These are phyloP conservation scores for Pythium guiyangense DNA, from an alignment of 352 stramenopile species.

Conservation along the genomic window DNA sequence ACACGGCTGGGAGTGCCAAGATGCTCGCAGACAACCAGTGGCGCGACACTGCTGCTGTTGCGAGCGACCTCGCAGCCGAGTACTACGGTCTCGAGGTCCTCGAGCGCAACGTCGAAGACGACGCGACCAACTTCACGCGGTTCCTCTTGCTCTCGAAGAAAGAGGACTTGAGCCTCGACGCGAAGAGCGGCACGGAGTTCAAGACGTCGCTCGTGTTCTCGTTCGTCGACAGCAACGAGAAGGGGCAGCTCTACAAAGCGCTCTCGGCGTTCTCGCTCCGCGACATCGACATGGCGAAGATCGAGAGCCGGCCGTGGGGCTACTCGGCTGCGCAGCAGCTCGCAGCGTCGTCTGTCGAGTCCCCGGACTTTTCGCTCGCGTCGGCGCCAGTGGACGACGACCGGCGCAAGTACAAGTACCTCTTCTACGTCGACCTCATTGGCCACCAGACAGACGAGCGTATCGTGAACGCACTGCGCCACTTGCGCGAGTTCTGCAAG, in stretches of 20 bases:
- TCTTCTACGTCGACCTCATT: slow-evolving; percentile 76
- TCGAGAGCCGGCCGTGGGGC: slow-evolving; percentile 63
- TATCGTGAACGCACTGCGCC: slow-evolving; percentile 68
- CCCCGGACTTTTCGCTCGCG: slow-evolving; percentile 24
- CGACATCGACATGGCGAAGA: slow-evolving; percentile 68
- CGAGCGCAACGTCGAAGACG: slow-evolving; percentile 84
- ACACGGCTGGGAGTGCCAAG: slow-evolving; percentile 97
- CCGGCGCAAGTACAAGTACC: slow-evolving; percentile 66
- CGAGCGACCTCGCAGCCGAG: slow-evolving; percentile 92
- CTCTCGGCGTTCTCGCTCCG: slow-evolving; percentile 58
- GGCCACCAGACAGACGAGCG: slow-evolving; percentile 58
- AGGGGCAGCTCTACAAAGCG: slow-evolving; percentile 55
- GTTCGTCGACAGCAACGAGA: slow-evolving; percentile 59
- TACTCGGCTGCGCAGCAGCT: slow-evolving; percentile 57
- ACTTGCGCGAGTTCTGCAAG: slow-evolving; percentile 75
- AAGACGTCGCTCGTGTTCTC: slow-evolving; percentile 78
- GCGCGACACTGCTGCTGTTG: slow-evolving; percentile 89
- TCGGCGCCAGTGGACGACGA: slow-evolving; percentile 22
- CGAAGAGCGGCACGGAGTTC: slow-evolving; percentile 33
- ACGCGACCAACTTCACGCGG: slow-evolving; percentile 93
- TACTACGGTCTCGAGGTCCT: slow-evolving; percentile 93
- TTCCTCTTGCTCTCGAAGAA: slow-evolving; percentile 87
- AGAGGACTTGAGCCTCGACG: slow-evolving; percentile 28
- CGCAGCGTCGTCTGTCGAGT: slow-evolving; percentile 12
- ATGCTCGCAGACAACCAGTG: slow-evolving; percentile 91